These are phyloP conservation scores for Periconia macrospinosa DNA, from an alignment of 2,329 filamentous ascomycete species.

Conservation along the genomic window DNA sequence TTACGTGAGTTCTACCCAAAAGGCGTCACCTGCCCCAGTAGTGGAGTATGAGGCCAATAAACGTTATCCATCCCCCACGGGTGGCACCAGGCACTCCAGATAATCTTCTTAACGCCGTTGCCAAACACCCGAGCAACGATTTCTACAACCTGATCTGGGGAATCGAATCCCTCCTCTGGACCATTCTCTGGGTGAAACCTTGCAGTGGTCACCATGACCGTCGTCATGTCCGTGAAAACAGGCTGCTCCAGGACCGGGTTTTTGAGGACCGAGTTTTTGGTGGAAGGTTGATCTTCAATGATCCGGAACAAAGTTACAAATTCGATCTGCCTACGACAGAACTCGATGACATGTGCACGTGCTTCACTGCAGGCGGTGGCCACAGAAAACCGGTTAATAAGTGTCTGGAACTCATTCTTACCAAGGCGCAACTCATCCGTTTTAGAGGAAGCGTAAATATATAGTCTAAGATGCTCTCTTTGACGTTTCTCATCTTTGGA, in stretches of 20 bases:
- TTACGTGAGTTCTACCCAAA: too few species aligned
- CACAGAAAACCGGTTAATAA: conserved; percentile 10
- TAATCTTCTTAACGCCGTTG: conserved; percentile 8
- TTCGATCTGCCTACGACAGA: conserved; percentile 3
- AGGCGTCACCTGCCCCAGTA: too few species aligned
- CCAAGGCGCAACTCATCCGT: conserved; percentile 6
- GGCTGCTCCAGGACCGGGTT: conserved; percentile 8
- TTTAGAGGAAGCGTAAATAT: conserved; percentile 3
- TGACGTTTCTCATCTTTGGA: too few species aligned
- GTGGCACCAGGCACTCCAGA: conserved; percentile 8
- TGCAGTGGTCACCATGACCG: conserved; percentile 8
- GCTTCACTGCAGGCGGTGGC: conserved; percentile 8
- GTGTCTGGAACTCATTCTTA: conserved; percentile 9
- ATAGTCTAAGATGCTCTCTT: conserved; percentile 8
- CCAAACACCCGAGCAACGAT: conserved; percentile 12
- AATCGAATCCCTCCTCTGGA: conserved; percentile 6
- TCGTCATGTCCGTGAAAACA: conserved; percentile 8
- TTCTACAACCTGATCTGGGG: conserved; percentile 9
- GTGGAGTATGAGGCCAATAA: conserved; percentile 8
- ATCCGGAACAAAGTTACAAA: neutral
- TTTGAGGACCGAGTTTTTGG: too few species aligned
- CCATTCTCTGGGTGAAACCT: conserved; percentile 1
- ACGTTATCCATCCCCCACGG: conserved; percentile 1
- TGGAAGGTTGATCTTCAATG: conserved; percentile 4
- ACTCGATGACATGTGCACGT: conserved; percentile 6